These are phyloP conservation scores for Quercus cerris DNA, from an alignment of 306 rosid genomes.

Conservation along the genomic window DNA sequence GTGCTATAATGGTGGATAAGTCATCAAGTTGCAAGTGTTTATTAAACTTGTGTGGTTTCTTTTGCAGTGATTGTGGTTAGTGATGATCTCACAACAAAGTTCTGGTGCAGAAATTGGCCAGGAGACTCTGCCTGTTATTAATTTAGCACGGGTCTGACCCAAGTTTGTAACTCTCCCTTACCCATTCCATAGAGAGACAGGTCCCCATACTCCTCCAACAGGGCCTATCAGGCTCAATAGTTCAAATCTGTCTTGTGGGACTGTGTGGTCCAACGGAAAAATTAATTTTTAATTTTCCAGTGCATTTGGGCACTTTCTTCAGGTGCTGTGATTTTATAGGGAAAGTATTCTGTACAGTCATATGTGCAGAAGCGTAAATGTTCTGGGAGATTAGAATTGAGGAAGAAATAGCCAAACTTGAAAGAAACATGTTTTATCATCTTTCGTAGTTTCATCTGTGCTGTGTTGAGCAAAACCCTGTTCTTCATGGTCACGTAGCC, in stretches of 20 bases:
- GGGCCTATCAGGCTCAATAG: background rate
- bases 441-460: slow-evolving; percentile 31
- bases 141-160: slow-evolving; percentile 58
- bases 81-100: slow-evolving; percentile 94
- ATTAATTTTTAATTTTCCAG: background rate
- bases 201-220: background rate
- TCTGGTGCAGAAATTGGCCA: slow-evolving; percentile 97
- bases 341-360: background rate
- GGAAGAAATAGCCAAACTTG: slow-evolving; percentile 5
- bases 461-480: slow-evolving; percentile 74
- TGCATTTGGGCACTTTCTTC: background rate
- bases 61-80: slow-evolving; percentile 95
- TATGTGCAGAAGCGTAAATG: background rate
- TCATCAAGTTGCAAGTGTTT: slow-evolving; percentile 8
- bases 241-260: background rate
- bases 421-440: slow-evolving; percentile 15
- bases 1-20: background rate
- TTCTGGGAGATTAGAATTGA: slow-evolving; percentile 2
- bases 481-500: slow-evolving; percentile 51
- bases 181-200: background rate
- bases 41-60: slow-evolving; percentile 17
- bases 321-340: background rate
- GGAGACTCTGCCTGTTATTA: slow-evolving; percentile 84
- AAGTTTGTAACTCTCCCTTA: slow-evolving; percentile 41
- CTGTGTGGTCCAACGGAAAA: background rate